phyloP scores from a whole-genome alignment of 2,329 filamentous ascomycete species.

The Paraphaeosphaeria sporulosa region DNA sequence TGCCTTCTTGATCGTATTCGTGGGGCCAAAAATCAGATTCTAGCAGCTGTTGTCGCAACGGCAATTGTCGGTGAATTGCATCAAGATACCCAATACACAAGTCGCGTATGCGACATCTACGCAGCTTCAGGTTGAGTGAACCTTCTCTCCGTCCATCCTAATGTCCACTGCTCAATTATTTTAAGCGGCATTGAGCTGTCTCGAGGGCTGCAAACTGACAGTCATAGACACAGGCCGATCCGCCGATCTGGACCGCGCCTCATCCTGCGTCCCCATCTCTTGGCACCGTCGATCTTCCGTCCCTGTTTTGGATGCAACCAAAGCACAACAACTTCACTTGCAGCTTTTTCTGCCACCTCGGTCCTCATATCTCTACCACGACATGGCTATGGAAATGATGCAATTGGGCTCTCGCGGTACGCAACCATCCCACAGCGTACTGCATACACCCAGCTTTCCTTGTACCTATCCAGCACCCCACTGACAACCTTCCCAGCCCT shows the following conservation, averaged over 20 bases:
- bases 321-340: constrained; percentile 18
- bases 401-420: constrained; percentile 47
- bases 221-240: background rate
- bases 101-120: background rate
- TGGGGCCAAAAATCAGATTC: constrained; percentile 87
- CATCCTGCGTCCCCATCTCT: constrained; percentile 33
- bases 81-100: background rate
- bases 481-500: constrained; percentile 33
- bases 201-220: background rate
- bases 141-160: background rate
- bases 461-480: background rate
- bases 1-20: constrained; percentile 80
- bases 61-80: background rate
- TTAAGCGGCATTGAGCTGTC: too few species aligned
- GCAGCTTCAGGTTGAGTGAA: background rate
- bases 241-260: constrained; percentile 26
- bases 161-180: background rate
- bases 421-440: constrained; percentile 9
- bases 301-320: background rate
- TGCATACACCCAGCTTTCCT: background rate
- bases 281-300: constrained; percentile 23
- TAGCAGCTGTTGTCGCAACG: constrained; percentile 46
- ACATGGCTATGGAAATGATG: constrained; percentile 45
- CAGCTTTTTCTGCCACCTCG: constrained; percentile 3
- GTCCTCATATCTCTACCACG: constrained; percentile 21